Evolutionary conservation across 2,329 filamentous ascomycete species (phyloP).

Genomic region (Claviceps purpurea): DNA sequence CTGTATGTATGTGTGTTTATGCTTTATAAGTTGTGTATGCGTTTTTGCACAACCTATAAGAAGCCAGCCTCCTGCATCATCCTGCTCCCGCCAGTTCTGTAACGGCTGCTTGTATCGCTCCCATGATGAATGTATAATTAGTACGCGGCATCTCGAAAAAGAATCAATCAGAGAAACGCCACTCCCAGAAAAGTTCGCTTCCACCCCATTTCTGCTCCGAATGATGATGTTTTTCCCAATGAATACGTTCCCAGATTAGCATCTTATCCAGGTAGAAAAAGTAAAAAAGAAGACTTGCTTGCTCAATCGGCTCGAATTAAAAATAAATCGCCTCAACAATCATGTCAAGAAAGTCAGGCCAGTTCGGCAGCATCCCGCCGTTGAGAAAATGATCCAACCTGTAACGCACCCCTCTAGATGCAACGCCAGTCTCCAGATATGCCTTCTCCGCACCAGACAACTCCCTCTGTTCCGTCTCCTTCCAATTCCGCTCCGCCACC

Average conservation of each 20-base stretch:
- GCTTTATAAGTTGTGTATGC: too few relatives aligned
- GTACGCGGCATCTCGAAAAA: neutral
- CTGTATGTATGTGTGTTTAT: neutral
- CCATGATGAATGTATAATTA: neutral
- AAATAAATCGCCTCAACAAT: conserved; percentile 22
- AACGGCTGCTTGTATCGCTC: neutral
- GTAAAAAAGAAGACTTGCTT: neutral
- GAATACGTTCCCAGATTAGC: neutral
- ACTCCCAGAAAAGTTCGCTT: neutral
- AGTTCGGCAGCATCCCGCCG: conserved; percentile 22
- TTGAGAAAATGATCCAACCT: conserved; percentile 21
- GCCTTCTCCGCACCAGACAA: conserved; percentile 41
- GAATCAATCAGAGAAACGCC: neutral
- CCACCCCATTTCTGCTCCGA: neutral
- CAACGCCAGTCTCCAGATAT: conserved; percentile 42
- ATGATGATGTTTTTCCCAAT: neutral
- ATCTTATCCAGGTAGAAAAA: too few relatives aligned
- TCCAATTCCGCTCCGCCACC: conserved; percentile 60
- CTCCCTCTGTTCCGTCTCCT: conserved; percentile 46
- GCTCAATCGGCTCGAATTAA: neutral
- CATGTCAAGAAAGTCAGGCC: conserved; percentile 32
- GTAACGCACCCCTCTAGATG: conserved; percentile 12
- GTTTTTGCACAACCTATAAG: too few relatives aligned
- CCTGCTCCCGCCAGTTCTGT: neutral
- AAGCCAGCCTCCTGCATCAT: too few relatives aligned